Percentiles rank a stretch among this genome's conserved stretches.
Evolutionary conservation across 2,329 filamentous ascomycete genomes (phyloP).

Genomic region (Fusarium nisikadoi): DNA sequence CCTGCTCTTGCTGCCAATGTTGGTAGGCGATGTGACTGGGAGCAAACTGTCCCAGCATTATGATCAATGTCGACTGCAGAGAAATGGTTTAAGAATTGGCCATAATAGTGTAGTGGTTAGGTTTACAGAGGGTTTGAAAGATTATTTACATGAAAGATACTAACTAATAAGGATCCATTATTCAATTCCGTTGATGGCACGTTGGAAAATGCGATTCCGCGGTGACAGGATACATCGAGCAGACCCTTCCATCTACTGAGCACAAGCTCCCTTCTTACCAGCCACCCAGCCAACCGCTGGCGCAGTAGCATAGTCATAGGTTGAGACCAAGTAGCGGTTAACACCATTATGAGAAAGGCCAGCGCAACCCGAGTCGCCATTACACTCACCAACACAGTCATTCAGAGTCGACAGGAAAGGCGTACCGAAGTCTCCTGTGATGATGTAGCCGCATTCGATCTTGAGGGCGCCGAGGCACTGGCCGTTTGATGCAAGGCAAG

Average conservation of each 20-base stretch:
- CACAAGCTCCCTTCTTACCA: background rate
- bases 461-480: background rate
- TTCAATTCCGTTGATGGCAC: too few species aligned
- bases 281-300: background rate
- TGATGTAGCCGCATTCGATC: background rate
- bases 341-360: background rate
- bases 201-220: background rate
- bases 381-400: background rate
- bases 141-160: background rate
- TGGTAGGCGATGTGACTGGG: accelerated
- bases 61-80: background rate
- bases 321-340: background rate
- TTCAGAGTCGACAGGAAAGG: background rate
- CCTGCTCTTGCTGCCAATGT: accelerated
- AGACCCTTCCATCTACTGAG: background rate
- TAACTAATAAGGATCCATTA: too few species aligned
- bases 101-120: too few species aligned
- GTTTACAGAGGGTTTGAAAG: background rate
- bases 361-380: background rate
- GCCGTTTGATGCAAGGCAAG: background rate
- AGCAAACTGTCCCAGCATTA: background rate
- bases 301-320: background rate
- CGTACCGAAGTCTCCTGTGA: background rate
- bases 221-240: accelerated
- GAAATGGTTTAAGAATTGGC: background rate